Evolutionary conservation across 1,139 yeast genomes (phyloP).

Genomic region (Sugiyamaella sp.): DNA sequence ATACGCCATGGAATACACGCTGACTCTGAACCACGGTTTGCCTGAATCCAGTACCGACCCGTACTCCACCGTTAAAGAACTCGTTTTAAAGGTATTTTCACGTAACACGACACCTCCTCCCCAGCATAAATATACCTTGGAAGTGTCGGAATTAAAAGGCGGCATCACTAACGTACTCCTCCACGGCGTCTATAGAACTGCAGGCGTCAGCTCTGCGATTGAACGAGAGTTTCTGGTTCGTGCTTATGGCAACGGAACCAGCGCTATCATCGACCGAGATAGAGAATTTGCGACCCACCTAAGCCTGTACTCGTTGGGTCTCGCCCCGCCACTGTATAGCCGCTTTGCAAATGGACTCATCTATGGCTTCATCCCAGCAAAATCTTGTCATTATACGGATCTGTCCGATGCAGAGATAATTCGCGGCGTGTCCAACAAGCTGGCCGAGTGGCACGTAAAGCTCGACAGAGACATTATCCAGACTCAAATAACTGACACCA

Average conservation of each 20-base stretch:
- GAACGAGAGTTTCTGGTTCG: slow-evolving; percentile 57
- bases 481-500: slow-evolving; percentile 41
- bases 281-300: slow-evolving; percentile 75
- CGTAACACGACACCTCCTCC: slow-evolving; percentile 19
- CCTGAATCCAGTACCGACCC: slow-evolving; percentile 19
- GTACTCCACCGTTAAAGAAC: slow-evolving; percentile 25
- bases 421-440: slow-evolving; percentile 63
- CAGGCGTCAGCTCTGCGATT: slow-evolving; percentile 25
- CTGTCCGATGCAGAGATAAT: slow-evolving; percentile 52
- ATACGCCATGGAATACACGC: slow-evolving; percentile 28
- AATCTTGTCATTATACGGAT: slow-evolving; percentile 61
- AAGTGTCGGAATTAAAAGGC: slow-evolving; percentile 57
- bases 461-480: slow-evolving; percentile 52
- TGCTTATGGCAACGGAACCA: slow-evolving; percentile 78
- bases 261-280: slow-evolving; percentile 71
- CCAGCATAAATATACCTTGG: slow-evolving; percentile 27
- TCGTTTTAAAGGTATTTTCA: slow-evolving; percentile 26
- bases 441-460: slow-evolving; percentile 71
- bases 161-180: slow-evolving; percentile 80
- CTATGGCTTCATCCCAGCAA: slow-evolving; percentile 70
- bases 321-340: slow-evolving; percentile 73
- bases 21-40: slow-evolving; percentile 16
- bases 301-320: slow-evolving; percentile 58
- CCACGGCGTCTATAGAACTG: slow-evolving; percentile 46
- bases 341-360: slow-evolving; percentile 74